Evolutionary conservation across 768 basidiomycete species (phyloP).

Genomic region (Pulveroboletus ravenelii): DNA sequence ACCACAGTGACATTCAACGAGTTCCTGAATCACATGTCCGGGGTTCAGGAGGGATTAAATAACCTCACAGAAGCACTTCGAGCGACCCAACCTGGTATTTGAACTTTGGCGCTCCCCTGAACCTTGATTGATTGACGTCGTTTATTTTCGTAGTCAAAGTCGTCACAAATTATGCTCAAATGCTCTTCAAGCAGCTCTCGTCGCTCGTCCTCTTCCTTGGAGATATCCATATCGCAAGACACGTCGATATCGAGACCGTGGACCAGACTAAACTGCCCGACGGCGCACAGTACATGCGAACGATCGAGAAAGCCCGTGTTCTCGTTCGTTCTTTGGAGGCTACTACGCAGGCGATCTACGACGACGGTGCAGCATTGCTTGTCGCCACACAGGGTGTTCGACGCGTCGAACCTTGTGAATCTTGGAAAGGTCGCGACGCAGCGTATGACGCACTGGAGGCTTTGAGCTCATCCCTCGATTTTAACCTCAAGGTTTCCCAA

Average conservation of each 20-base stretch:
- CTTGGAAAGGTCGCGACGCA: constrained; percentile 18
- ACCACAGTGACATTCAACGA: constrained; percentile 30
- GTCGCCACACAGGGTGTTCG: constrained; percentile 34
- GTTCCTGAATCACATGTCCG: constrained; percentile 23
- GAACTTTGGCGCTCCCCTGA: background rate
- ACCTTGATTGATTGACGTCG: constrained; percentile 4
- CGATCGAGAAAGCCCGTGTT: constrained; percentile 42
- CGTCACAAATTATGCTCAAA: constrained; percentile 29
- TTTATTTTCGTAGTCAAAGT: constrained; percentile 15
- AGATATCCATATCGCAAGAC: constrained; percentile 48
- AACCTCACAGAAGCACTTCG: constrained; percentile 17
- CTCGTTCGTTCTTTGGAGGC: constrained; percentile 47
- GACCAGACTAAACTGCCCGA: constrained; percentile 29
- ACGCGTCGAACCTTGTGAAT: constrained; percentile 23
- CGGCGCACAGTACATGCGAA: constrained; percentile 36
- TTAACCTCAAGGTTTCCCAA: constrained; percentile 33
- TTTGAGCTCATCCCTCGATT: constrained; percentile 28
- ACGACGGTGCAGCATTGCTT: constrained; percentile 42
- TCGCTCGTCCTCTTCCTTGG: constrained; percentile 38
- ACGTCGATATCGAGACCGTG: constrained; percentile 47
- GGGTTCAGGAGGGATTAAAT: constrained; percentile 29
- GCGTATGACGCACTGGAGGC: constrained; percentile 29
- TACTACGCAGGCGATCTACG: constrained; percentile 46
- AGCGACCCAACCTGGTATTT: constrained; percentile 20
- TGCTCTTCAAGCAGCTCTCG: constrained; percentile 35